Percentiles rank a stretch among this genome's conserved stretches.
Conservation (phyloP, 1,284 basidiomycete species). For the Ustilago sp. region DNA sequence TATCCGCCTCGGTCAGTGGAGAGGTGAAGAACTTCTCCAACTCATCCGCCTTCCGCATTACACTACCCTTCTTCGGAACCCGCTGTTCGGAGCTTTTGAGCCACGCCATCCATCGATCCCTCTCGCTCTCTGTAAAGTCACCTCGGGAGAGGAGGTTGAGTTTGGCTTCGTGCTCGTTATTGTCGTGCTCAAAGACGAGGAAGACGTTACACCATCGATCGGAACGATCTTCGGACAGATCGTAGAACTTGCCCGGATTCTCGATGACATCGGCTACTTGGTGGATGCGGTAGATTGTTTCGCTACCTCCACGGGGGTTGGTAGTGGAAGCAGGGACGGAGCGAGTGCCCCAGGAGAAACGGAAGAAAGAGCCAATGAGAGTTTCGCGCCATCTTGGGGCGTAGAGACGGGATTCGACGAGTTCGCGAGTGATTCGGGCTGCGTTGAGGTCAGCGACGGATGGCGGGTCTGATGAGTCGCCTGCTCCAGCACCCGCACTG, state of each 20-base stretch:
- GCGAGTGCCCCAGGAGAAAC: constrained; percentile 61
- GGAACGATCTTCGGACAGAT: constrained; percentile 73
- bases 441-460: constrained; percentile 75
- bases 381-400: constrained; percentile 82
- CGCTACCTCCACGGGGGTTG: constrained; percentile 70
- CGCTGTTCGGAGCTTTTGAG: constrained; percentile 13
- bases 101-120: constrained; percentile 53
- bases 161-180: constrained; percentile 44
- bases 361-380: constrained; percentile 75
- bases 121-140: constrained; percentile 53
- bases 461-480: constrained; percentile 72
- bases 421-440: constrained; percentile 76
- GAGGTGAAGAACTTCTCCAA: constrained; percentile 52
- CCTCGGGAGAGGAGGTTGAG: constrained; percentile 44
- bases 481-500: not conserved
- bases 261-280: constrained; percentile 76
- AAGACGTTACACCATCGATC: constrained; percentile 60
- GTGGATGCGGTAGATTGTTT: constrained; percentile 84
- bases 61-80: constrained; percentile 34
- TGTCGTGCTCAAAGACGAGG: constrained; percentile 49
- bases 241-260: constrained; percentile 77
- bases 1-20: constrained; percentile 60
- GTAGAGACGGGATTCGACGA: constrained; percentile 77
- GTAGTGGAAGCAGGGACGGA: constrained; percentile 71
- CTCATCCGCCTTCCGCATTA: constrained; percentile 48